Evolutionary conservation across 306 rosid species (phyloP).

Genomic region (Rubus parviflorus): DNA sequence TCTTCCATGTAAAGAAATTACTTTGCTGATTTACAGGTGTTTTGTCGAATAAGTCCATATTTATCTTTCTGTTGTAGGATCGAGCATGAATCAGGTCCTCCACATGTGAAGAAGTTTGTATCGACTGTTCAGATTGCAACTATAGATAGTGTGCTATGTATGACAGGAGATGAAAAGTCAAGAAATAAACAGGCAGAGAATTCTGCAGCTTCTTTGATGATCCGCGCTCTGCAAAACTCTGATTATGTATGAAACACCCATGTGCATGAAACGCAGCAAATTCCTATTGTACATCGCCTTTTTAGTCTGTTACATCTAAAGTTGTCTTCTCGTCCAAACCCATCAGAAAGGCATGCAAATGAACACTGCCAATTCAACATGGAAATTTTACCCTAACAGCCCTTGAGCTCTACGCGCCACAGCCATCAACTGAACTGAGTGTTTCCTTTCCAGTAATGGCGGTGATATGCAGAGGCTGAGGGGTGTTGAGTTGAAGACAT

Average conservation of each 20-base stretch:
- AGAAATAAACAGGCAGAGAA: constrained; percentile 52
- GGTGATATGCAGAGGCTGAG: background rate
- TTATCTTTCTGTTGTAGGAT: constrained; percentile 36
- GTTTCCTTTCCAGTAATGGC: background rate
- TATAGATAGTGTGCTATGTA: constrained; percentile 15
- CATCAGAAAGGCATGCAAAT: background rate
- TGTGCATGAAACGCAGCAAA: background rate
- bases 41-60: background rate
- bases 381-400: background rate
- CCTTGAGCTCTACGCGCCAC: background rate
- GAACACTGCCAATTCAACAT: background rate
- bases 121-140: constrained; percentile 46
- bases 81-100: constrained; percentile 54
- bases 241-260: constrained; percentile 18
- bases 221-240: constrained; percentile 44
- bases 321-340: background rate
- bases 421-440: background rate
- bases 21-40: background rate
- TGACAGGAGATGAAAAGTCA: constrained; percentile 35
- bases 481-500: background rate
- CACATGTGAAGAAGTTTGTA: constrained; percentile 50
- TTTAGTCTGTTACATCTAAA: background rate
- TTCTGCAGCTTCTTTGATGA: constrained; percentile 71
- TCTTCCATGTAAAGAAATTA: background rate
- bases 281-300: background rate